Evolutionary conservation across 2,329 filamentous ascomycete species (phyloP).

Genomic region (Trichoderma guizhouense): DNA sequence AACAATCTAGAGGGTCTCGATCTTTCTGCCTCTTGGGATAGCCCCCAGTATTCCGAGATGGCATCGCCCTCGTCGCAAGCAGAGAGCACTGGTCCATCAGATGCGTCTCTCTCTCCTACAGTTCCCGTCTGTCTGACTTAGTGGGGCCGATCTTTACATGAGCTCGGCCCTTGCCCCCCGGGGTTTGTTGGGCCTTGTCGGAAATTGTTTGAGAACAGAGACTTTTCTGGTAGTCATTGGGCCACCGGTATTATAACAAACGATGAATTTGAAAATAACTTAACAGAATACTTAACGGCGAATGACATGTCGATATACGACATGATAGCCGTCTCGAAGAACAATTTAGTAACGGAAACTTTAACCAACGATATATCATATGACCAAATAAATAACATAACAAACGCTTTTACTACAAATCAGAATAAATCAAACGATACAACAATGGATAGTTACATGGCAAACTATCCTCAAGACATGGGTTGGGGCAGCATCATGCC

Average conservation of each 20-base stretch:
- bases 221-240: neutral
- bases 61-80: neutral
- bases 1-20: no score
- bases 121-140: neutral
- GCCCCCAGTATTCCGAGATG: neutral
- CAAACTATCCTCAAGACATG: neutral
- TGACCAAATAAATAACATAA: neutral
- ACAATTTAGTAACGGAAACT: neutral
- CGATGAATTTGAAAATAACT: neutral
- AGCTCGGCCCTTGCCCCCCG: neutral
- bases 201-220: neutral
- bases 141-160: neutral
- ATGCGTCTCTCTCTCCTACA: neutral
- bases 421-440: neutral
- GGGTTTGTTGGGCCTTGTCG: neutral
- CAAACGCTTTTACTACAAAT: no score
- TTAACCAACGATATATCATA: neutral
- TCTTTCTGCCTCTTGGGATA: neutral
- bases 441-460: neutral
- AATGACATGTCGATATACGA: neutral
- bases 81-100: neutral
- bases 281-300: neutral
- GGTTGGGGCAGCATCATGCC: neutral
- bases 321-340: neutral
- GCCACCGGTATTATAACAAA: neutral